Evolutionary conservation across 2,329 filamentous ascomycete species (phyloP).

Genomic region (Teratosphaeria destructans): DNA sequence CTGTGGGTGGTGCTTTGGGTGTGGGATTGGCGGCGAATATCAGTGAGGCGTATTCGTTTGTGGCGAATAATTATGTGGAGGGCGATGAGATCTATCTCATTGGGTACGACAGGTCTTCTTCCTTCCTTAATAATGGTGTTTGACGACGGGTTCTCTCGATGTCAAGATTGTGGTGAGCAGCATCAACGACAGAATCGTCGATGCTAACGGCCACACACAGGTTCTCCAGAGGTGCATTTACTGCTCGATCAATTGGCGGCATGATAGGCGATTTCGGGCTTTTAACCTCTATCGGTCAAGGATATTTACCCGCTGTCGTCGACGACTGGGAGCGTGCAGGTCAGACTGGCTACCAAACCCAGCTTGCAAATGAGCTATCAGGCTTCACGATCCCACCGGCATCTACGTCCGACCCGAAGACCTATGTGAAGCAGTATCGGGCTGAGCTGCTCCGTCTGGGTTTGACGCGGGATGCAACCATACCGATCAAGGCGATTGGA

Average conservation of each 20-base stretch:
- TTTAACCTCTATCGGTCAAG: slow-evolving; percentile 22
- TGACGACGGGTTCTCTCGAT: not conserved
- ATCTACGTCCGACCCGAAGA: not conserved
- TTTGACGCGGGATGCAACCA: not conserved
- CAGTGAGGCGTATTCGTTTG: slow-evolving; percentile 50
- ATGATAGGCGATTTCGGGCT: slow-evolving; percentile 33
- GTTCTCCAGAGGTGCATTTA: slow-evolving; percentile 34
- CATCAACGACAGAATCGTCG: not conserved
- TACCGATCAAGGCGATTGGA: slow-evolving; percentile 27
- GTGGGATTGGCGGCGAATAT: slow-evolving; percentile 34
- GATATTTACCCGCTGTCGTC: slow-evolving; percentile 18
- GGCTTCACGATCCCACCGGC: not conserved
- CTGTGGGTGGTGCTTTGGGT: slow-evolving; percentile 16
- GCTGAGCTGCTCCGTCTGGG: not conserved
- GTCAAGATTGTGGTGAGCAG: not conserved
- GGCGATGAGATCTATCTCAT: slow-evolving; percentile 34
- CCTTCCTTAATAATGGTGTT: not conserved
- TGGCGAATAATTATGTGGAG: slow-evolving; percentile 47
- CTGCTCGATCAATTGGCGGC: slow-evolving; percentile 29
- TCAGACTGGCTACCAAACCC: slow-evolving; percentile 2
- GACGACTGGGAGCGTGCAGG: slow-evolving; percentile 17
- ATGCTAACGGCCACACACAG: not conserved
- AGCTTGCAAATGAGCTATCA: not conserved
- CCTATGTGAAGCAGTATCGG: not conserved
- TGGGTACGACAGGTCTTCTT: slow-evolving; percentile 11